Evolutionary conservation across 768 basidiomycete genomes (phyloP), one percentile per base, ranked within the genome.

Genomic region (Cystobasidium onofrii): DNA sequence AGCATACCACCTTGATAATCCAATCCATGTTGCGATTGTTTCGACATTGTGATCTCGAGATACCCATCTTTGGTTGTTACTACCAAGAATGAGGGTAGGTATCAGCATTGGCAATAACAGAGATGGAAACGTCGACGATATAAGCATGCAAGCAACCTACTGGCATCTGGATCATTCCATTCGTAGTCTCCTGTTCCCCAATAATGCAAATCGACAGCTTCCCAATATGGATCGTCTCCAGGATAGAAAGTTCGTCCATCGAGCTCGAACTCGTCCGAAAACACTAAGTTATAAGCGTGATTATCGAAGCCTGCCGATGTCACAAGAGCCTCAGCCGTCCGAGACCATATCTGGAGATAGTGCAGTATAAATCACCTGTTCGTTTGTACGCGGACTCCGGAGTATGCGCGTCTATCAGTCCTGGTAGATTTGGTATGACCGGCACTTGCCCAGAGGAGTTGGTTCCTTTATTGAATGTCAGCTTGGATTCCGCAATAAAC

Each of bases 301-400:
- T 70, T 60, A 55, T 73, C 72, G 39, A 50, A 60, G 31, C 62
- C 60, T 31, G 61, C n/a, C 57, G 46, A 50, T 23, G 23, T 9
- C 29, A 23, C 25, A 9, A 13, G 12, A 18, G 18, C 27, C 12
- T 36, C 55, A 39, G 61, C 54, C 10, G 27, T 34, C 10, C 2
- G 17, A 88, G 85, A 87, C 93, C 81, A 90, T 90, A 80, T 90
- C 89, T 73, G 89, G 90, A 82, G 92, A 96, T 0, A 89, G 88
- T 33, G 97, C 86, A 61, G 87, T 82, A 79, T 91, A 95, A 10
- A 84, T 81, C 73, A 1, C 89, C 90, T 1, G 83, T 85, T 13
- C 88, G 84, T 39, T 86, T 85, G 72, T 82, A 50, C 13, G 72
- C 72, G 4, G 39, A 44, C n/a, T 63, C 63, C 9, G 72, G 72